Percentiles rank a stretch among this genome's conserved stretches.
Conservation (phyloP, 176 grass and related monocot species). For the Rhynchospora breviuscula region DNA sequence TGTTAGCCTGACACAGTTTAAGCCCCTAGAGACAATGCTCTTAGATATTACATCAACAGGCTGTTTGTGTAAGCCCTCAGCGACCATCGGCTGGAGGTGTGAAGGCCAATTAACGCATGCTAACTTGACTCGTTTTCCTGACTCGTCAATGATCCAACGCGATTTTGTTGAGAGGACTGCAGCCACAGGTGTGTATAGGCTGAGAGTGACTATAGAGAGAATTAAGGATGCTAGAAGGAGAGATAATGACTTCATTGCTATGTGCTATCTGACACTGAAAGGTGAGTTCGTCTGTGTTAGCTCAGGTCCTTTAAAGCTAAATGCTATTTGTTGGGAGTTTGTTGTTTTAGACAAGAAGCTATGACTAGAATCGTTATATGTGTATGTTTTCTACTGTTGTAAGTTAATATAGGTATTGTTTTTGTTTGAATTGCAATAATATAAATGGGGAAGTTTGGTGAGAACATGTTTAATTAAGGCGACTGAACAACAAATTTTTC, state of each 20-base stretch:
- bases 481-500: background rate
- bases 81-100: slow-evolving; percentile 73
- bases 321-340: background rate
- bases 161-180: slow-evolving; percentile 52
- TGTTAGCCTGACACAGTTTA: slow-evolving; percentile 88
- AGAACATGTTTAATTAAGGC: background rate
- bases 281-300: background rate
- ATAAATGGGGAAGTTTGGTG: background rate
- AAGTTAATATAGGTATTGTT: background rate
- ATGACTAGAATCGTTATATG: too few relatives aligned
- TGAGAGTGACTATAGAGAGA: slow-evolving; percentile 12
- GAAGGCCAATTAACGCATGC: slow-evolving; percentile 95
- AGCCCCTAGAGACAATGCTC: slow-evolving; percentile 52
- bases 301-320: background rate
- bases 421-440: background rate
- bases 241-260: slow-evolving; percentile 5
- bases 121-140: slow-evolving; percentile 64
- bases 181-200: background rate
- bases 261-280: background rate
- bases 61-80: slow-evolving; percentile 62
- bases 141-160: slow-evolving; percentile 68
- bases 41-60: slow-evolving; percentile 47
- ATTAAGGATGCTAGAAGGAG: slow-evolving; percentile 2
- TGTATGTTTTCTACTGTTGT: background rate
- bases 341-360: background rate